Evolutionary conservation across 495 filamentous ascomycete species (phyloP), one percentile per base, ranked within the genome.

Genomic region (Filosporella fistucella): DNA sequence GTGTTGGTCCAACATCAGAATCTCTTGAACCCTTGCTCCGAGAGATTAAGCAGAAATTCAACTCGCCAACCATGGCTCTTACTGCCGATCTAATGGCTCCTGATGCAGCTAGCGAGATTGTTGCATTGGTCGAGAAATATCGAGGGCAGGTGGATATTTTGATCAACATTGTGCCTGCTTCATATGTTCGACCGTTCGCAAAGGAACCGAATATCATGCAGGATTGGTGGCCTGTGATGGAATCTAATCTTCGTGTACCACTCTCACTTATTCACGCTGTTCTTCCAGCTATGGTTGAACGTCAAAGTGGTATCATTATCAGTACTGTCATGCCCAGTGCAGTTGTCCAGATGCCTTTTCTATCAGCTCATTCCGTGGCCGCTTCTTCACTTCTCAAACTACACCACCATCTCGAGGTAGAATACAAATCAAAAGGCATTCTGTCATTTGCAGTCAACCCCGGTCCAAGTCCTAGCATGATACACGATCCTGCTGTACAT

Each of bases 391-490:
- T 60, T n/a, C 35, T 60, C 20, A 55, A 62, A 32, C 43, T 54
- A 40, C 54, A 58, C 17, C 48, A 62, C 2, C 47, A 56, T 22
- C 52, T 60, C 22, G 48, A 61, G 16, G 32, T 50, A 7, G 57
- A 61, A 34, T 38, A 54, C 12, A 47, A 51, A n/a, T 36, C 46
- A 0, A 54, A 64, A 30, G 61, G 57, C 10, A 55, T 64, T 0
- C 36, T 34, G 11, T 47, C 50, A n/a, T 64, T 51, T 39, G 59
- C 59, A 12, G 59, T 64, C 22, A 54, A 62, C 42, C 61, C 59
- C 1, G 58, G 61, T 4, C 54, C 59, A 41, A 51, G 47, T 32
- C 43, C 42, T 4, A 51, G 56, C 25, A 45, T 57, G 4, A 49
- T 52, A 1, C 36, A 62, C n/a, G 59, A 47, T 26, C 36, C 45